Conservation (phyloP, 441 rosid genomes). For the Kokia cookei region DNA sequence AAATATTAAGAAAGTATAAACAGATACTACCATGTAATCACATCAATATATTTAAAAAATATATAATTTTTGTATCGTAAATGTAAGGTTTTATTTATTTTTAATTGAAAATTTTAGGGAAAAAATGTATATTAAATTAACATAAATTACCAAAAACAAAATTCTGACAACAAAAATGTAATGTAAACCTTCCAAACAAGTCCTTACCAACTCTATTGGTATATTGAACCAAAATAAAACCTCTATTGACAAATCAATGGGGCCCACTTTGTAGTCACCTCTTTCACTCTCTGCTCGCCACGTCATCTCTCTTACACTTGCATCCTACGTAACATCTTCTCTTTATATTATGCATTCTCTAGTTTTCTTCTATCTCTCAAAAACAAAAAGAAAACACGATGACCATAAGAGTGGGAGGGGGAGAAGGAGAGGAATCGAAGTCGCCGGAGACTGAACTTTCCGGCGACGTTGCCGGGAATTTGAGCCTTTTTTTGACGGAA, state of each 20-base stretch:
- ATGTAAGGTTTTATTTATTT: too few species aligned
- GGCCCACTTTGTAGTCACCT: background rate
- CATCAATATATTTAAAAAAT: too few species aligned
- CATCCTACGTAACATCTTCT: slow-evolving; percentile 9
- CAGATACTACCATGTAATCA: too few species aligned
- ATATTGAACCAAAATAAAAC: too few species aligned
- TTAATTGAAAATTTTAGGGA: too few species aligned
- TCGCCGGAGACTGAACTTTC: slow-evolving; percentile 5
- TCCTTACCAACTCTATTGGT: too few species aligned
- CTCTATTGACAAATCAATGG: background rate
- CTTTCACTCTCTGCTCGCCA: background rate
- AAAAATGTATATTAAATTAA: too few species aligned
- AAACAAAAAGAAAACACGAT: background rate
- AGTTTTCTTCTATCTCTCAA: background rate
- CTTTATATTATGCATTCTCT: slow-evolving; percentile 6
- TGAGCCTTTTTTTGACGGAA: slow-evolving; percentile 19
- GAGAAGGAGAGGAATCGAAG: background rate
- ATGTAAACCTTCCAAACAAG: too few species aligned
- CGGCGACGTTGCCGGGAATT: background rate
- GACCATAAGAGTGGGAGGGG: background rate
- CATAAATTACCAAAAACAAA: too few species aligned
- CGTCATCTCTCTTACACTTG: background rate
- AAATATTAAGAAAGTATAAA: too few species aligned
- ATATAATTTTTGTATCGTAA: too few species aligned
- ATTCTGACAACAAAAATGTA: too few species aligned